Conservation (phyloP, 139 green algal genomes). For the Micractinium sp. region DNA sequence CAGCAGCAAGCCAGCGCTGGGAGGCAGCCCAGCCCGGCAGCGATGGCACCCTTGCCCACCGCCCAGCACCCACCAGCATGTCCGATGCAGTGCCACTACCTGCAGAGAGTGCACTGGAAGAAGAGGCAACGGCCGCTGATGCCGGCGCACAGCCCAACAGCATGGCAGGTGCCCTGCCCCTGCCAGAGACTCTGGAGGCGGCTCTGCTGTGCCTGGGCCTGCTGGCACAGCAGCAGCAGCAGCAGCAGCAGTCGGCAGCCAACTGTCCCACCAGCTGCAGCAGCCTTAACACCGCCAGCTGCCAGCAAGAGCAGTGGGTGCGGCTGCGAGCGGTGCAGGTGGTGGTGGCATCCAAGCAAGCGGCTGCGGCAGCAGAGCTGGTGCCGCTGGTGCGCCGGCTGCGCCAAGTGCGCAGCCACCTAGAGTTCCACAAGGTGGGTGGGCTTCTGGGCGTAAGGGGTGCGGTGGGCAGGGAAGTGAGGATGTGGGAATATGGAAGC, state of each 20-base stretch:
- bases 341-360: slow-evolving; percentile 19
- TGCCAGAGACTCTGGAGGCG: not conserved
- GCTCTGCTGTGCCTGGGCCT: slow-evolving; percentile 25
- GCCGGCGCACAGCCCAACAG: not conserved
- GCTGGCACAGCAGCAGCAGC: not conserved
- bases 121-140: not conserved
- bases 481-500: not conserved
- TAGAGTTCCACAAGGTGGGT: slow-evolving; percentile 33
- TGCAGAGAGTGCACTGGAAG: not conserved
- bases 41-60: not conserved
- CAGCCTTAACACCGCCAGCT: not conserved
- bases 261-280: too few relatives aligned
- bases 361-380: not conserved
- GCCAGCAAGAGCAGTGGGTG: slow-evolving; percentile 4
- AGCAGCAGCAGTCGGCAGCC: not conserved
- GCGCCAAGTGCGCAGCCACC: slow-evolving; percentile 15
- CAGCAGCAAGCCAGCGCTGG: not conserved
- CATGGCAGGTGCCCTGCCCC: not conserved
- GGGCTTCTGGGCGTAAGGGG: not conserved
- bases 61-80: not conserved
- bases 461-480: not conserved
- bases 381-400: slow-evolving; percentile 30
- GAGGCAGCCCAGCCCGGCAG: not conserved
- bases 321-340: slow-evolving; percentile 17
- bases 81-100: not conserved